These are phyloP conservation scores for Aspergillus bridgeri DNA, from an alignment of 495 filamentous ascomycete genomes.

Conservation along the genomic window DNA sequence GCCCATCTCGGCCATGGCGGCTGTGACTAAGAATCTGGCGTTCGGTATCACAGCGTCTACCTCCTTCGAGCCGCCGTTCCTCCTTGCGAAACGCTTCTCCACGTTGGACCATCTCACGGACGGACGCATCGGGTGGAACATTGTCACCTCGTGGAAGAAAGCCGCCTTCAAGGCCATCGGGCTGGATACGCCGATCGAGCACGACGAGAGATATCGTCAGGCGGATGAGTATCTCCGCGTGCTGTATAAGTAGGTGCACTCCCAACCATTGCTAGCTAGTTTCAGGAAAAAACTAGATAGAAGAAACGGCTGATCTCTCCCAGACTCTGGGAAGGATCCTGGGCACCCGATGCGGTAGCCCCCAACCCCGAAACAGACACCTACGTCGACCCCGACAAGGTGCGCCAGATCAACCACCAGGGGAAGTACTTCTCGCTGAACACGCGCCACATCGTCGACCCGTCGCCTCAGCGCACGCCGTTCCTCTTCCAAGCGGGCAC, in stretches of 20 bases:
- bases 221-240: conserved; percentile 61
- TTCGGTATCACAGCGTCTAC: conserved; percentile 51
- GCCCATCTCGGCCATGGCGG: conserved; percentile 49
- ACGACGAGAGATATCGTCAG: conserved; percentile 58
- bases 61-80: conserved; percentile 57
- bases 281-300: too few relatives aligned
- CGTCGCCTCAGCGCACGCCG: conserved; percentile 60
- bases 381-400: conserved; percentile 52
- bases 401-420: conserved; percentile 56
- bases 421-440: conserved; percentile 56
- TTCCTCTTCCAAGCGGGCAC: conserved; percentile 65
- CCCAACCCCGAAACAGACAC: conserved; percentile 47
- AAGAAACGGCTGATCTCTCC: background rate
- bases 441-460: conserved; percentile 54
- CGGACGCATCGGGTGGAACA: conserved; percentile 62
- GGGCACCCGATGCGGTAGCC: conserved; percentile 51
- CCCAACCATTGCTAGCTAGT: too few relatives aligned
- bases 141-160: conserved; percentile 61
- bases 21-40: conserved; percentile 44
- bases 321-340: conserved; percentile 60
- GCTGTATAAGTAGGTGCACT: conserved; percentile 50
- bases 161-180: conserved; percentile 57
- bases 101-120: conserved; percentile 62
- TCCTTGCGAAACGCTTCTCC: conserved; percentile 57
- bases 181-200: conserved; percentile 51